phyloP scores from a whole-genome alignment of 192 early-diverging fungal genomes.

The Borealophlyctis nickersoniae region DNA sequence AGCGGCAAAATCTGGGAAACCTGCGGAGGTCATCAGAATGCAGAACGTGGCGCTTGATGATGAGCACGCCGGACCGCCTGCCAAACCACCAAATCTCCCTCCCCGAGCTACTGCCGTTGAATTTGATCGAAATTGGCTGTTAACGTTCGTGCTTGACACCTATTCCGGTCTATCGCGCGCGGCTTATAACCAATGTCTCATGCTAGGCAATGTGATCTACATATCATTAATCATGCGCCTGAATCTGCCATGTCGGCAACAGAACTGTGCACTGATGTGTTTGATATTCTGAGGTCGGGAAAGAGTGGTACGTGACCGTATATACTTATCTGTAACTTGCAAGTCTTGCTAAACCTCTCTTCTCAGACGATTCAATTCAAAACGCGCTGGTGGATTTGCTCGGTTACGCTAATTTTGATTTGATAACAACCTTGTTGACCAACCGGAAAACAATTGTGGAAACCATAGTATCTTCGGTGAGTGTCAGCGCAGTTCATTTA shows the following conservation, averaged over 20 bases:
- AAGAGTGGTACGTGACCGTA: constrained; percentile 49
- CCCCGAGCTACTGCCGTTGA: neutral
- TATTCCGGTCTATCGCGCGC: too few species aligned
- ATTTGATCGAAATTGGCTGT: constrained; percentile 53
- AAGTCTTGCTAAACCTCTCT: too few species aligned
- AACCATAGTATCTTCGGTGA: constrained; percentile 45
- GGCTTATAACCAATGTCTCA: too few species aligned
- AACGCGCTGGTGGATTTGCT: constrained; percentile 65
- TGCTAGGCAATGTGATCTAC: constrained; percentile 51
- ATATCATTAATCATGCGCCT: constrained; percentile 40
- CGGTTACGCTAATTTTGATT: constrained; percentile 70
- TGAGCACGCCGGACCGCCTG: too few species aligned
- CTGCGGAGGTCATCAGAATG: too few species aligned
- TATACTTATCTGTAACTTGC: too few species aligned
- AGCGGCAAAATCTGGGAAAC: too few species aligned
- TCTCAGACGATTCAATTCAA: constrained; percentile 60
- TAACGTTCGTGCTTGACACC: constrained; percentile 31
- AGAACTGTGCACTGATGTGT: constrained; percentile 65
- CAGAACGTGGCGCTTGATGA: too few species aligned
- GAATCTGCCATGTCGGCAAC: constrained; percentile 43
- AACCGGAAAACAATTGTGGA: constrained; percentile 60
- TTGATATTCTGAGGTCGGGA: constrained; percentile 63
- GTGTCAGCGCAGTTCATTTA: too few species aligned
- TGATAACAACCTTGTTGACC: constrained; percentile 56
- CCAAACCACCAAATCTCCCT: neutral